Percentiles rank a stretch among this genome's conserved stretches.
Evolutionary conservation across 768 basidiomycete species (phyloP).

Genomic region (Punctularia strigosozonata): DNA sequence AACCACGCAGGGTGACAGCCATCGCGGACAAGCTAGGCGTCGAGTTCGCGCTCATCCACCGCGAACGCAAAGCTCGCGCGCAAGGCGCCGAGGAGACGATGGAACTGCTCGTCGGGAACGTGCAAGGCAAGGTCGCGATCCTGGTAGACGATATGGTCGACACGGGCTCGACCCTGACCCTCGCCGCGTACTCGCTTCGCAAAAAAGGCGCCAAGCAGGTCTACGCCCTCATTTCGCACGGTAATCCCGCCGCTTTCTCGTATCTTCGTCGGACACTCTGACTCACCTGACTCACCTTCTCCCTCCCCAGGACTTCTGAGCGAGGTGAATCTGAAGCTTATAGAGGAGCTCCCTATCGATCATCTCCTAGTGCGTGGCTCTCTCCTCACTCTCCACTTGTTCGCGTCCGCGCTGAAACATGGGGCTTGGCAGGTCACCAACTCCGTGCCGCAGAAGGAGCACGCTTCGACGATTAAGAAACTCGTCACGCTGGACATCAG

Average conservation of each 20-base stretch:
- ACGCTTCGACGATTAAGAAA: conserved; percentile 54
- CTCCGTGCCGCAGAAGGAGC: conserved; percentile 77
- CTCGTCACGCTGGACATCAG: conserved; percentile 85
- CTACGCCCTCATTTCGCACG: conserved; percentile 87
- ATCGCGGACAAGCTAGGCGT: conserved; percentile 93
- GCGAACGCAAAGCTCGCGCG: conserved; percentile 66
- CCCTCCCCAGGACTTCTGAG: conserved; percentile 56
- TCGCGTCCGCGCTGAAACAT: conserved; percentile 5
- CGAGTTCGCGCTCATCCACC: conserved; percentile 93
- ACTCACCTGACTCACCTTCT: conserved; percentile 5
- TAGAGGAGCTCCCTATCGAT: conserved; percentile 67
- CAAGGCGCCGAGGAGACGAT: conserved; percentile 63
- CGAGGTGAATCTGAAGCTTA: conserved; percentile 54
- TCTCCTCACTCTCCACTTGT: background rate
- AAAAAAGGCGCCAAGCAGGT: conserved; percentile 85
- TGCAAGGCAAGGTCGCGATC: conserved; percentile 88
- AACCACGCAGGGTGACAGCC: conserved; percentile 59
- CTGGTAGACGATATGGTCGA: conserved; percentile 99
- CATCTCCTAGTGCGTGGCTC: conserved; percentile 64
- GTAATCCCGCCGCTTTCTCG: conserved; percentile 29
- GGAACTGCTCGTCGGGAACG: conserved; percentile 93
- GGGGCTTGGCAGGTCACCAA: conserved; percentile 87
- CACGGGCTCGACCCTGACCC: conserved; percentile 76
- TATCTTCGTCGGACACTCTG: conserved; percentile 10
- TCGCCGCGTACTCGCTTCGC: conserved; percentile 76